phyloP scores from a whole-genome alignment of 352 stramenopile genomes.

The Aphanomyces cochlioides region DNA sequence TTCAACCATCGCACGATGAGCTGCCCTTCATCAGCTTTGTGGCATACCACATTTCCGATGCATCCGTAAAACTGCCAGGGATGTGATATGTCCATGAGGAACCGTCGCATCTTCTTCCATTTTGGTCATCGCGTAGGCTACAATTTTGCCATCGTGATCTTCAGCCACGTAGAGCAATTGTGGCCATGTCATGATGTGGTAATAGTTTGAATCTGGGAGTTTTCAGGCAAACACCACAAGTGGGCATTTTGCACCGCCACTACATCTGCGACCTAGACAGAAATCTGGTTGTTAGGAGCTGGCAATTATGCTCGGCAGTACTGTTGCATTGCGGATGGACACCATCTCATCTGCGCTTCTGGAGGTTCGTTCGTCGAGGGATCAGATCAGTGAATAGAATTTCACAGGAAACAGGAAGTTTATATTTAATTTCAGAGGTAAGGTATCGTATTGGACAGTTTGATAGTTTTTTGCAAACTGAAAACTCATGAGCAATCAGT shows the following conservation, averaged over 20 bases:
- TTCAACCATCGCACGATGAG: constrained; percentile 93
- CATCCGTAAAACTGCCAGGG: constrained; percentile 94
- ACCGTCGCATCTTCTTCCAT: constrained; percentile 91
- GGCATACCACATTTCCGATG: constrained; percentile 96
- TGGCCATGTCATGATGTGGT: constrained; percentile 99
- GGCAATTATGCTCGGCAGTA: constrained; percentile 33
- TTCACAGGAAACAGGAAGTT: background rate
- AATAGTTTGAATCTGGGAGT: constrained; percentile 99
- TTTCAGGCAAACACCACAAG: constrained; percentile 99
- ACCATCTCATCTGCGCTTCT: constrained; percentile 66
- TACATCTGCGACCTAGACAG: constrained; percentile 89
- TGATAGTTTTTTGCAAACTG: too few species aligned
- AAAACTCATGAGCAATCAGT: too few species aligned
- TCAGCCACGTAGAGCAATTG: constrained; percentile 98
- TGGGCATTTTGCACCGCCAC: constrained; percentile 99
- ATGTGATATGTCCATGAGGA: constrained; percentile 98
- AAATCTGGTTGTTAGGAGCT: background rate
- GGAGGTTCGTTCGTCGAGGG: background rate
- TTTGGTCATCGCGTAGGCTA: constrained; percentile 99
- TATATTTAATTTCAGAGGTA: constrained; percentile 18
- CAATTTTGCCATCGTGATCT: constrained; percentile 96
- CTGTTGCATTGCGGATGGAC: constrained; percentile 93
- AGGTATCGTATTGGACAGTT: too few species aligned
- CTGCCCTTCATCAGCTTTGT: constrained; percentile 98
- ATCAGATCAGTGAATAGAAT: background rate